These are phyloP conservation scores for Xylaria hypoxylon DNA, from an alignment of 2,329 filamentous ascomycete genomes.

Conservation along the genomic window DNA sequence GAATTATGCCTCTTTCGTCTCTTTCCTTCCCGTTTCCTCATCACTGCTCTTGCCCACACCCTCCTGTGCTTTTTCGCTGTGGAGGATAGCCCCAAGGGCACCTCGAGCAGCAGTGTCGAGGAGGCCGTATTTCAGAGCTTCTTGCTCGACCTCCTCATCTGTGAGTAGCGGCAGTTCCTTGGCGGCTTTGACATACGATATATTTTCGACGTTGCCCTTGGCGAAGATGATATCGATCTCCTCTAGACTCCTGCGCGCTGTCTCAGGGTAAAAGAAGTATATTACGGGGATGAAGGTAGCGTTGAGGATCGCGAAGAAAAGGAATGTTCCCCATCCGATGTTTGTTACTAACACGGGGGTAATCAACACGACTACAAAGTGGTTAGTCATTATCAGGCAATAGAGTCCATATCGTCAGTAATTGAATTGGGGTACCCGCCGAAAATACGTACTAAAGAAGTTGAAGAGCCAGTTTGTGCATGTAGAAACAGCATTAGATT, in stretches of 20 bases:
- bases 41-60: constrained; percentile 44
- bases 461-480: constrained; percentile 59
- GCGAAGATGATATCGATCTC: constrained; percentile 71
- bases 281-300: constrained; percentile 54
- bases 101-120: constrained; percentile 47
- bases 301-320: constrained; percentile 55
- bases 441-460: constrained; percentile 52
- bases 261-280: constrained; percentile 66
- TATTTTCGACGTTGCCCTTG: constrained; percentile 69
- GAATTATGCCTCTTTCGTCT: constrained; percentile 31
- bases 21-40: constrained; percentile 41
- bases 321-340: constrained; percentile 67
- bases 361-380: constrained; percentile 63
- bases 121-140: constrained; percentile 54
- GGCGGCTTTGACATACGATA: constrained; percentile 69
- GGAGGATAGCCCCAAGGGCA: constrained; percentile 2
- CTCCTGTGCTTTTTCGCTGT: constrained; percentile 32
- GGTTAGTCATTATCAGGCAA: constrained; percentile 20
- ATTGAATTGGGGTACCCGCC: background rate
- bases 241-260: constrained; percentile 61
- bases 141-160: constrained; percentile 64
- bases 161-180: constrained; percentile 66
- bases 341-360: constrained; percentile 72
- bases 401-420: background rate
- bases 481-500: constrained; percentile 66